These are phyloP conservation scores for Hypoxylon rickii DNA, from an alignment of 495 filamentous ascomycete genomes.

Conservation along the genomic window DNA sequence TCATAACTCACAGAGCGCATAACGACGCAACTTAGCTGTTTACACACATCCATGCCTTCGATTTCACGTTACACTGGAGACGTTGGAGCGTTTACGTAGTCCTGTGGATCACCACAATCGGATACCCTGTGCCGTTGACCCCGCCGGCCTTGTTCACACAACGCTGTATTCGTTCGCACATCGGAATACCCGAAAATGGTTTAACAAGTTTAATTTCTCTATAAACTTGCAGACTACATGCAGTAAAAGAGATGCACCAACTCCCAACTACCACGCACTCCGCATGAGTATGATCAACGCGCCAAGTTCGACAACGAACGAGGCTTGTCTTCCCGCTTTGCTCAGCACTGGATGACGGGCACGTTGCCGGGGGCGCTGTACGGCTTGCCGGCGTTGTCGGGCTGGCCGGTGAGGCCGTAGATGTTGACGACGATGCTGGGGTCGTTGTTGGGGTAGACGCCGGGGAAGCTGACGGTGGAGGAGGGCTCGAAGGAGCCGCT, in stretches of 20 bases:
- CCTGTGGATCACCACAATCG: too few species aligned
- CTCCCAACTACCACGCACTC: neutral
- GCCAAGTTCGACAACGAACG: neutral
- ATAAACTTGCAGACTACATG: neutral
- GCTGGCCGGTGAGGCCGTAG: conserved; percentile 52
- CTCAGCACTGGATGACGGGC: conserved; percentile 49
- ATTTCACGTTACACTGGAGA: too few species aligned
- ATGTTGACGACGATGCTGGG: conserved; percentile 60
- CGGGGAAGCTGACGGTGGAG: conserved; percentile 59
- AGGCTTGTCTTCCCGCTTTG: neutral
- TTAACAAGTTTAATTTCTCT: neutral
- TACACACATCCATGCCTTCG: too few species aligned
- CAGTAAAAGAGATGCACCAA: conserved; percentile 2
- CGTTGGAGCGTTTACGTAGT: too few species aligned
- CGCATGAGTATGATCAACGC: conserved; percentile 1
- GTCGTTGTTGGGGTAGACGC: conserved; percentile 55
- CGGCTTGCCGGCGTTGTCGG: conserved; percentile 51
- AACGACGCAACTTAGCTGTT: too few species aligned
- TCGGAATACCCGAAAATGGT: too few species aligned
- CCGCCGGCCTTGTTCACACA: too few species aligned
- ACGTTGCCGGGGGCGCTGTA: conserved; percentile 51
- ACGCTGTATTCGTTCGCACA: too few species aligned
- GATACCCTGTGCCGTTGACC: too few species aligned
- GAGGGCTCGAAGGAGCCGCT: conserved; percentile 49
- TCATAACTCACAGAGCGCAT: too few species aligned